Conservation (phyloP, 2,329 filamentous ascomycete species). For the Aspergillus sclerotialis region DNA sequence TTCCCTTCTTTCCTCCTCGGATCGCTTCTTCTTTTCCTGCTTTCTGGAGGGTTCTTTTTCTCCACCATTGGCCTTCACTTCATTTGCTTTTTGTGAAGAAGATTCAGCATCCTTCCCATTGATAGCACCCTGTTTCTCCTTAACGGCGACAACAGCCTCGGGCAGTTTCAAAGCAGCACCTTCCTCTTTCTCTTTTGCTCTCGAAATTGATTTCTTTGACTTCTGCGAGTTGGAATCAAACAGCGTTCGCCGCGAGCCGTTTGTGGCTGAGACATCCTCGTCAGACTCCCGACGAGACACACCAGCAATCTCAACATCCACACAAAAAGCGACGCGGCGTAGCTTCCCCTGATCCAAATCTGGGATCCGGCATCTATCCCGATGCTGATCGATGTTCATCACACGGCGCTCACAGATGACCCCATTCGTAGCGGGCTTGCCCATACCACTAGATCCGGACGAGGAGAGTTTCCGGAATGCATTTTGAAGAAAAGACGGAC, state of each 20-base stretch:
- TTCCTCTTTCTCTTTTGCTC: slow-evolving; percentile 63
- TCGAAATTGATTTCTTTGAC: slow-evolving; percentile 42
- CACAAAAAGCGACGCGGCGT: slow-evolving; percentile 85
- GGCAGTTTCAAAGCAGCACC: slow-evolving; percentile 66
- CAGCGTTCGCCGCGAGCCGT: slow-evolving; percentile 17
- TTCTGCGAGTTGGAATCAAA: slow-evolving; percentile 21
- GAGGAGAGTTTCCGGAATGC: slow-evolving; percentile 79
- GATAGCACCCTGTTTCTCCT: slow-evolving; percentile 41
- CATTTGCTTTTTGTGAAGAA: slow-evolving; percentile 15
- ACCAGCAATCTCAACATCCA: slow-evolving; percentile 94
- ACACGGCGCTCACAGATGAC: slow-evolving; percentile 72
- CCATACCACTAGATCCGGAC: slow-evolving; percentile 45
- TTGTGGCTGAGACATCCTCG: slow-evolving; percentile 35
- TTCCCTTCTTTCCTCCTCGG: slow-evolving; percentile 85
- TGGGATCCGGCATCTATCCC: slow-evolving; percentile 70
- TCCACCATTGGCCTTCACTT: slow-evolving; percentile 20
- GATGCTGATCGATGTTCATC: slow-evolving; percentile 74
- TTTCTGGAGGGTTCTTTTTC: slow-evolving; percentile 56
- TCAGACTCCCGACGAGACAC: slow-evolving; percentile 69
- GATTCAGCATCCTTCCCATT: slow-evolving; percentile 7
- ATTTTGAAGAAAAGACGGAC: slow-evolving; percentile 67
- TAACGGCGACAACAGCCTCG: slow-evolving; percentile 48
- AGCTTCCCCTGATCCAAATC: slow-evolving; percentile 77
- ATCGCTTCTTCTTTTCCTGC: slow-evolving; percentile 93
- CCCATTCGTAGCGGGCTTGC: slow-evolving; percentile 52